Evolutionary conservation across 2,329 filamentous ascomycete species (phyloP).

Genomic region (Alternaria brassicae): DNA sequence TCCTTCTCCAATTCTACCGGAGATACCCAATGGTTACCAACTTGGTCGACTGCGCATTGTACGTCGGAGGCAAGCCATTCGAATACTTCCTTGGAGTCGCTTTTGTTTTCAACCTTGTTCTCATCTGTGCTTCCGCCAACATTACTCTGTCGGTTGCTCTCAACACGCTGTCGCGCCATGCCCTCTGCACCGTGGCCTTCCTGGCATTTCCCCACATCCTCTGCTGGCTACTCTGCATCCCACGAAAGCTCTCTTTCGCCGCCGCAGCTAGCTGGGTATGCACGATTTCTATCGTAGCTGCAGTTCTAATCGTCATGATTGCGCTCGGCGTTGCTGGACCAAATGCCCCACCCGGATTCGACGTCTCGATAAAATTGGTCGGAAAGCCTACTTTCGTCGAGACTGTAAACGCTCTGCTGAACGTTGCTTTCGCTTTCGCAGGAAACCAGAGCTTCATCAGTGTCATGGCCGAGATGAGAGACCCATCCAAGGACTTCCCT

Average conservation of each 20-base stretch:
- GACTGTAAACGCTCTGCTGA: conserved; percentile 49
- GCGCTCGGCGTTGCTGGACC: conserved; percentile 63
- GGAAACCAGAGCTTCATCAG: conserved; percentile 72
- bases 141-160: conserved; percentile 63
- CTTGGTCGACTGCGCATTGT: conserved; percentile 39
- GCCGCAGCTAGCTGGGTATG: conserved; percentile 65
- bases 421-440: conserved; percentile 74
- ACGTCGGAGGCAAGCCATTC: conserved; percentile 37
- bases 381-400: conserved; percentile 39
- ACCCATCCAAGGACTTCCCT: conserved; percentile 63
- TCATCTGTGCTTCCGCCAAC: conserved; percentile 41
- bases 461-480: conserved; percentile 69
- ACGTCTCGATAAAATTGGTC: conserved; percentile 30
- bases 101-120: conserved; percentile 36
- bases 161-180: conserved; percentile 67
- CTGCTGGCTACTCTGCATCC: conserved; percentile 66
- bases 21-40: conserved; percentile 40
- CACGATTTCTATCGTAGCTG: conserved; percentile 64
- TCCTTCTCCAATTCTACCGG: conserved; percentile 37
- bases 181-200: conserved; percentile 70
- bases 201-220: conserved; percentile 66
- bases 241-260: conserved; percentile 68
- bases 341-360: conserved; percentile 41
- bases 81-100: conserved; percentile 35
- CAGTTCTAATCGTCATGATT: conserved; percentile 73